A percentile compares a stretch with the other conserved stretches of the same genome.
phyloP scores from a whole-genome alignment of 1,139 yeast genomes.

The Geotrichum candidum region DNA sequence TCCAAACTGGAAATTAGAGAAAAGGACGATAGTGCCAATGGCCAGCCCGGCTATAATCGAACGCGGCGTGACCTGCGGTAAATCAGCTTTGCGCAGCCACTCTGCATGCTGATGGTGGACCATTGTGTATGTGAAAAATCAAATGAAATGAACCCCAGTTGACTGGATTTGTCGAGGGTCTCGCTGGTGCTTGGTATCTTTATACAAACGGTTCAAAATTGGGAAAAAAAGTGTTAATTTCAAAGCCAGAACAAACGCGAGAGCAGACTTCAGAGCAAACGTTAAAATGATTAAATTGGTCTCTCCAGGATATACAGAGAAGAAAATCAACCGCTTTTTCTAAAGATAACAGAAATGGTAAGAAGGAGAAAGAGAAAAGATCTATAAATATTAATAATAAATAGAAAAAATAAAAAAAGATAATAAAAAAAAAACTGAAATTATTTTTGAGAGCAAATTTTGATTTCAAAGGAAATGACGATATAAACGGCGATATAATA shows the following conservation, averaged over 20 bases:
- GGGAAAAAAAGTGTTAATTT: neutral
- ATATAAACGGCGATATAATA: neutral
- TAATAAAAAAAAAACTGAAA: neutral
- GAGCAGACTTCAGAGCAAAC: neutral
- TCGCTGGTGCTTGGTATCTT: neutral
- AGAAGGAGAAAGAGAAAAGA: neutral
- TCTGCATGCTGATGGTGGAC: neutral
- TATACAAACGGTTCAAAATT: no score
- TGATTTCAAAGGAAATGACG: neutral
- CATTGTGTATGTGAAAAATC: neutral
- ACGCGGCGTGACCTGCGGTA: slow-evolving; percentile 58
- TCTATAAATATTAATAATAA: neutral
- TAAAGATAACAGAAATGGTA: no score
- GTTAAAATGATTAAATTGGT: neutral
- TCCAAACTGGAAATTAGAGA: slow-evolving; percentile 93
- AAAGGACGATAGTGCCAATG: slow-evolving; percentile 53
- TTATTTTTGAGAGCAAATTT: neutral
- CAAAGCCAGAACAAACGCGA: neutral
- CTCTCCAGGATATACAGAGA: no score
- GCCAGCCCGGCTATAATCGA: slow-evolving; percentile 59
- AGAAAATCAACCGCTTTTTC: no score
- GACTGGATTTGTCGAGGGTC: neutral
- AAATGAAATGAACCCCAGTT: neutral
- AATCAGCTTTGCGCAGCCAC: slow-evolving; percentile 15
- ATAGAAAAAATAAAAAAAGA: neutral